These are phyloP conservation scores for Fusarium sp. DNA, from an alignment of 2,329 filamentous ascomycete species.

Conservation along the genomic window DNA sequence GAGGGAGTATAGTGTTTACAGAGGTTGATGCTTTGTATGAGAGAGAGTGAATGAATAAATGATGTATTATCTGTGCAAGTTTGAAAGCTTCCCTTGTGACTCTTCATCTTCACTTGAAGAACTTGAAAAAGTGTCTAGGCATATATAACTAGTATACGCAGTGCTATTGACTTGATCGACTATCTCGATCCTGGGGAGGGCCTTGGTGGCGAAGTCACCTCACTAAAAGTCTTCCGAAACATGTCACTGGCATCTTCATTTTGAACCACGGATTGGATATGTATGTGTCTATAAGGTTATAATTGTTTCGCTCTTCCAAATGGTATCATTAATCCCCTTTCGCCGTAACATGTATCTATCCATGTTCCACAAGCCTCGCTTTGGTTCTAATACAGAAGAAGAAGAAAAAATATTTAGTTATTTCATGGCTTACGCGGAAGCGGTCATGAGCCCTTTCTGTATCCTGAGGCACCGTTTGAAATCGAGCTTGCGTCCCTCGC, in stretches of 20 bases:
- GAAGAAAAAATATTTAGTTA: not conserved
- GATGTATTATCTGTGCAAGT: conserved; percentile 40
- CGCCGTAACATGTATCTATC: conserved; percentile 7
- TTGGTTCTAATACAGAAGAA: not conserved
- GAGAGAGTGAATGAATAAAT: conserved; percentile 48
- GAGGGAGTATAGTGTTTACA: conserved; percentile 13
- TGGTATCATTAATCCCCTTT: conserved; percentile 28
- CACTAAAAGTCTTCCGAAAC: not conserved
- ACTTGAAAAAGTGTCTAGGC: not conserved
- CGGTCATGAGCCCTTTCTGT: conserved; percentile 56
- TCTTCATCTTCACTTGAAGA: not conserved
- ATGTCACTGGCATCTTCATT: not conserved
- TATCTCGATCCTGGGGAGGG: not conserved
- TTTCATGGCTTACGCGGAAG: conserved; percentile 39
- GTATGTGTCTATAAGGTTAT: not conserved
- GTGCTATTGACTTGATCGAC: no score
- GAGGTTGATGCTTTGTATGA: conserved; percentile 30
- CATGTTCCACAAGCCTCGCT: not conserved
- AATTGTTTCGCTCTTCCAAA: conserved; percentile 1
- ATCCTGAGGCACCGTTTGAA: conserved; percentile 61
- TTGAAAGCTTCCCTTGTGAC: not conserved
- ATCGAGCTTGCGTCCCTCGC: conserved; percentile 64
- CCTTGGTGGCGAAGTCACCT: not conserved
- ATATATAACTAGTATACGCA: not conserved
- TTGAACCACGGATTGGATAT: not conserved